These are phyloP conservation scores for Lasiodiplodia sp. DNA, from an alignment of 2,329 filamentous ascomycete genomes.

Conservation along the genomic window DNA sequence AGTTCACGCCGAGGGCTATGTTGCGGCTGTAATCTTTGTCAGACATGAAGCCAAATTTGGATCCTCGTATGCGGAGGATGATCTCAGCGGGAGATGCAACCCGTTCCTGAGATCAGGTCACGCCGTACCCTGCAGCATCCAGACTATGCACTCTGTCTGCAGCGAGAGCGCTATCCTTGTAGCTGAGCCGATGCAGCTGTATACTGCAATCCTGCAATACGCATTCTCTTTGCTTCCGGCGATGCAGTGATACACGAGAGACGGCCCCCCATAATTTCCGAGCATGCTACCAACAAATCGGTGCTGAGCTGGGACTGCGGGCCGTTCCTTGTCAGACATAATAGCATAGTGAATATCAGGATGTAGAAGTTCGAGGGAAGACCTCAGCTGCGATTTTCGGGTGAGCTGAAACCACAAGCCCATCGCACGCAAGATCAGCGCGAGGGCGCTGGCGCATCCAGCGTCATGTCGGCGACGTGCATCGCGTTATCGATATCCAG, in stretches of 20 bases:
- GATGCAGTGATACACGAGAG: slow-evolving; percentile 16
- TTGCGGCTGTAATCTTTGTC: slow-evolving; percentile 17
- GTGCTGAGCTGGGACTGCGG: neutral
- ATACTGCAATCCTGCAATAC: slow-evolving; percentile 10
- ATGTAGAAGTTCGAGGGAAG: slow-evolving; percentile 10
- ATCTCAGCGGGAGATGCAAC: slow-evolving; percentile 10
- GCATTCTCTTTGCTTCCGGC: neutral
- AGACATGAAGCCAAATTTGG: slow-evolving; percentile 17
- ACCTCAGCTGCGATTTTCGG: slow-evolving; percentile 6
- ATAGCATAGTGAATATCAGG: slow-evolving; percentile 1
- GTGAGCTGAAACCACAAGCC: slow-evolving; percentile 15
- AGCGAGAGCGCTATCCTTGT: neutral
- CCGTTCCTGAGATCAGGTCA: slow-evolving; percentile 13
- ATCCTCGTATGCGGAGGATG: slow-evolving; percentile 8
- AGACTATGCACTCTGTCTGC: slow-evolving; percentile 3
- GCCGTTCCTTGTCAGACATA: slow-evolving; percentile 22
- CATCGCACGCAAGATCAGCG: slow-evolving; percentile 18
- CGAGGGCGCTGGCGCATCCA: slow-evolving; percentile 8
- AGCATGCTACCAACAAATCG: neutral
- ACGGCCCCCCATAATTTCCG: slow-evolving; percentile 21
- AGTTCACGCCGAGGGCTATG: neutral
- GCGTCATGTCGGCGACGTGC: slow-evolving; percentile 17
- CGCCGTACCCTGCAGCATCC: neutral
- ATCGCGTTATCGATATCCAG: slow-evolving; percentile 21
- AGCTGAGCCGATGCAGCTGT: slow-evolving; percentile 10